Conservation (phyloP, 179 eudicot species). For the Pouteria campechiana region DNA sequence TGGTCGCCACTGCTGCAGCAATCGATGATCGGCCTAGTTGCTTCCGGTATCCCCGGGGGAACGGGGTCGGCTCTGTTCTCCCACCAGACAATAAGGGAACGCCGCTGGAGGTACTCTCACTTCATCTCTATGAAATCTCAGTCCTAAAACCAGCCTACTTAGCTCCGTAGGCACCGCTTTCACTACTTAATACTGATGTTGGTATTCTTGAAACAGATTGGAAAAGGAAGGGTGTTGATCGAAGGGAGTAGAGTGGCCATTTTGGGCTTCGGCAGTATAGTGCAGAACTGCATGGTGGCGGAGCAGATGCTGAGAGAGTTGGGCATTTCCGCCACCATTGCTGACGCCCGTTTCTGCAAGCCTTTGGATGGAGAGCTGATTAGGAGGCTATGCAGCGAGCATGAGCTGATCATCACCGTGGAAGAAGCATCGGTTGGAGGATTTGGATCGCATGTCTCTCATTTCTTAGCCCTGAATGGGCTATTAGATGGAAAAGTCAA, state of each 20-base stretch:
- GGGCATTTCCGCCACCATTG: slow-evolving; percentile 13
- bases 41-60: slow-evolving; percentile 32
- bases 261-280: slow-evolving; percentile 22
- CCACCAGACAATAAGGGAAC: slow-evolving; percentile 18
- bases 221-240: slow-evolving; percentile 17
- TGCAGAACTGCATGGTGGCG: slow-evolving; percentile 21
- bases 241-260: slow-evolving; percentile 22
- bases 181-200: neutral
- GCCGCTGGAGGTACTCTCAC: slow-evolving; percentile 19
- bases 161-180: neutral
- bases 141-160: neutral
- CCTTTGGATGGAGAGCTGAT: slow-evolving; percentile 23
- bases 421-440: slow-evolving; percentile 32
- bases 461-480: slow-evolving; percentile 21
- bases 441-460: slow-evolving; percentile 24
- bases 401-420: slow-evolving; percentile 20
- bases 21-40: slow-evolving; percentile 33
- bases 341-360: slow-evolving; percentile 27
- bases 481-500: slow-evolving; percentile 24
- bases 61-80: slow-evolving; percentile 17
- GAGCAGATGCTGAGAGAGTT: slow-evolving; percentile 8
- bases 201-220: slow-evolving; percentile 9
- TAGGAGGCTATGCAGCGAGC: slow-evolving; percentile 7
- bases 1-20: slow-evolving; percentile 32
- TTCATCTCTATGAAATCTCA: neutral